phyloP scores from a whole-genome alignment of 495 filamentous ascomycete genomes.

The Xylaria curta region DNA sequence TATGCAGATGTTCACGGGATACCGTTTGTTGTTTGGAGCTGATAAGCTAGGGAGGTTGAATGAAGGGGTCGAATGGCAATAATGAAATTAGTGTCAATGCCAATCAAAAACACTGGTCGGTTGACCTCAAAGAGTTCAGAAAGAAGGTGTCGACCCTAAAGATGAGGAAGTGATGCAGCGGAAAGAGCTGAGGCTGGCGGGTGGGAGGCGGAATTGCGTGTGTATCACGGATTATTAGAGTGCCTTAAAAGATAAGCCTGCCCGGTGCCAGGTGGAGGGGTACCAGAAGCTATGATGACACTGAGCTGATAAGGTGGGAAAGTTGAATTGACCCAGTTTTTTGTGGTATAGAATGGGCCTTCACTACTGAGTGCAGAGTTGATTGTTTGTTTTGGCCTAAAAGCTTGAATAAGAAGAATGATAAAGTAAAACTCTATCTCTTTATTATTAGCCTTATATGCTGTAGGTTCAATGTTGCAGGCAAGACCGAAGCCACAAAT shows the following conservation, averaged over 20 bases:
- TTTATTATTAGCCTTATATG: neutral
- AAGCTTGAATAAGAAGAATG: neutral
- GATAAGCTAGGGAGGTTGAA: neutral
- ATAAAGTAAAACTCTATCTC: conserved; percentile 5
- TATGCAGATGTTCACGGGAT: conserved; percentile 15
- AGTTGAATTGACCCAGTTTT: conserved; percentile 6
- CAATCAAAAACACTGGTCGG: neutral
- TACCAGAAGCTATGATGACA: neutral
- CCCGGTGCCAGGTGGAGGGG: neutral
- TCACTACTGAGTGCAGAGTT: neutral
- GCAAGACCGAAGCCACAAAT: conserved; percentile 16
- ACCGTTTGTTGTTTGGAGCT: neutral
- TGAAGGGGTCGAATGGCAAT: conserved; percentile 1
- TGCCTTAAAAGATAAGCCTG: conserved; percentile 4
- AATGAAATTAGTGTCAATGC: neutral
- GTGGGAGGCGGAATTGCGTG: neutral
- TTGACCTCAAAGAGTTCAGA: neutral
- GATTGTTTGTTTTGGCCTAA: neutral
- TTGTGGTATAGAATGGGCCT: neutral
- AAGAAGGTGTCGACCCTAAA: neutral
- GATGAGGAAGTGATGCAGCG: neutral
- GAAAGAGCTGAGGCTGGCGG: neutral
- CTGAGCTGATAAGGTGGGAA: conserved; percentile 1
- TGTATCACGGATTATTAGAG: conserved; percentile 5
- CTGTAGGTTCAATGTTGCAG: conserved; percentile 8